Evolutionary conservation across 495 filamentous ascomycete genomes (phyloP).

Genomic region (Hyaloscypha bicolor): DNA sequence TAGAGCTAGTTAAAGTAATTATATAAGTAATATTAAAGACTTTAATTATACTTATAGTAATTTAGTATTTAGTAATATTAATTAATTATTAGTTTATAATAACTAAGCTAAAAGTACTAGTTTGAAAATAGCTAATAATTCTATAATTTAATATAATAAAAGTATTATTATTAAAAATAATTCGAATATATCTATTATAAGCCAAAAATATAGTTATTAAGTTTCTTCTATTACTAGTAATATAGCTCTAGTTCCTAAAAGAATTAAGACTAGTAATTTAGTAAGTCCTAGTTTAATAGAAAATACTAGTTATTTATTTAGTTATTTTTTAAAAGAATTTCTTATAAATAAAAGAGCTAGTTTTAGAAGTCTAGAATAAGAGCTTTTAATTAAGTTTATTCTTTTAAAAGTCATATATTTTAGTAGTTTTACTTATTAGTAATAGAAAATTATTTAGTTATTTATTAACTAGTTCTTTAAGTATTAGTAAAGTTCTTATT

Average conservation of each 20-base stretch:
- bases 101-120: not conserved
- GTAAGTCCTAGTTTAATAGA: not conserved
- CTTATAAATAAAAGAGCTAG: not conserved
- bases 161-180: no score
- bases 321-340: not conserved
- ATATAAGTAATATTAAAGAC: not conserved
- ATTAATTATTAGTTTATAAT: not conserved
- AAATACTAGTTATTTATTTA: not conserved
- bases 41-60: not conserved
- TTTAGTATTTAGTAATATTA: slow-evolving; percentile 4
- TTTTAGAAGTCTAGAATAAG: slow-evolving; percentile 2
- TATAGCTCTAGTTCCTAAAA: not conserved
- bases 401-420: slow-evolving; percentile 1
- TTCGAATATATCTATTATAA: not conserved
- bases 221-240: not conserved
- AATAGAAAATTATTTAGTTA: not conserved
- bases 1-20: not conserved
- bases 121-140: not conserved
- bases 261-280: not conserved
- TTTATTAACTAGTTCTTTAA: not conserved
- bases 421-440: not conserved
- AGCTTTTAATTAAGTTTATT: not conserved
- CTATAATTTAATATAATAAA: not conserved
- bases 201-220: not conserved
- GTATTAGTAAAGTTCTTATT: not conserved